A percentile compares a stretch with the other conserved stretches of the same genome.
These are phyloP conservation scores for Aspergillus cavernicola DNA, from an alignment of 495 filamentous ascomycete species.

Conservation along the genomic window DNA sequence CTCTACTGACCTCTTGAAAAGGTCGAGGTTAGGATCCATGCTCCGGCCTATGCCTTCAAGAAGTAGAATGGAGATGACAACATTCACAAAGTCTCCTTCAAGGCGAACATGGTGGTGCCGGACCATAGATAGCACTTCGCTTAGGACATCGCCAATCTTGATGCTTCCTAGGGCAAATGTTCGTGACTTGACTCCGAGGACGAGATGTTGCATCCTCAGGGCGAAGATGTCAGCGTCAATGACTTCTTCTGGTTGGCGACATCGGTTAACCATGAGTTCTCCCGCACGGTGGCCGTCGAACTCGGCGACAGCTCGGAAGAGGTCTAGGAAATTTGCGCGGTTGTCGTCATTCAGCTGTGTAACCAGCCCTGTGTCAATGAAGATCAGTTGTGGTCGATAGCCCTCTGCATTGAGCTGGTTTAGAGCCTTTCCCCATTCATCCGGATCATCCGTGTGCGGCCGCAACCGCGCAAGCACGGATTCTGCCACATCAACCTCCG, in stretches of 20 bases:
- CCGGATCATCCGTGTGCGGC: slow-evolving; percentile 60
- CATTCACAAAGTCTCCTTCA: slow-evolving; percentile 98
- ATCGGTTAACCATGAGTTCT: slow-evolving; percentile 92
- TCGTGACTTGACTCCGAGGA: slow-evolving; percentile 79
- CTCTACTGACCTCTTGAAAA: slow-evolving; percentile 67
- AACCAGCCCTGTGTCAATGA: slow-evolving; percentile 96
- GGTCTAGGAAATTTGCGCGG: slow-evolving; percentile 86
- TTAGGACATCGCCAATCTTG: slow-evolving; percentile 92
- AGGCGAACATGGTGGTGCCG: slow-evolving; percentile 88
- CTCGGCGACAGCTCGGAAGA: slow-evolving; percentile 93
- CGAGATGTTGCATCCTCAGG: slow-evolving; percentile 92
- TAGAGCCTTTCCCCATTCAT: slow-evolving; percentile 71
- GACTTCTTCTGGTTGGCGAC: slow-evolving; percentile 84
- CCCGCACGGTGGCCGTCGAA: slow-evolving; percentile 97
- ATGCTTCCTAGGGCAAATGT: slow-evolving; percentile 93
- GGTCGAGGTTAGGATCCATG: slow-evolving; percentile 81
- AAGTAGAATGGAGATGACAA: slow-evolving; percentile 90
- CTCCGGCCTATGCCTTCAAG: slow-evolving; percentile 91
- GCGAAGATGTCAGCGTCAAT: slow-evolving; percentile 87
- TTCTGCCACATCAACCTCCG: slow-evolving; percentile 75
- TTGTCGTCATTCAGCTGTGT: slow-evolving; percentile 88
- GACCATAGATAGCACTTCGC: slow-evolving; percentile 89
- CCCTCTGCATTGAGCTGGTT: slow-evolving; percentile 80
- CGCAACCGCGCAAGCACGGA: slow-evolving; percentile 74
- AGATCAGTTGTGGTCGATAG: slow-evolving; percentile 90